Conservation (phyloP, 208 protist genomes). For the Trichomonas gallinae region DNA sequence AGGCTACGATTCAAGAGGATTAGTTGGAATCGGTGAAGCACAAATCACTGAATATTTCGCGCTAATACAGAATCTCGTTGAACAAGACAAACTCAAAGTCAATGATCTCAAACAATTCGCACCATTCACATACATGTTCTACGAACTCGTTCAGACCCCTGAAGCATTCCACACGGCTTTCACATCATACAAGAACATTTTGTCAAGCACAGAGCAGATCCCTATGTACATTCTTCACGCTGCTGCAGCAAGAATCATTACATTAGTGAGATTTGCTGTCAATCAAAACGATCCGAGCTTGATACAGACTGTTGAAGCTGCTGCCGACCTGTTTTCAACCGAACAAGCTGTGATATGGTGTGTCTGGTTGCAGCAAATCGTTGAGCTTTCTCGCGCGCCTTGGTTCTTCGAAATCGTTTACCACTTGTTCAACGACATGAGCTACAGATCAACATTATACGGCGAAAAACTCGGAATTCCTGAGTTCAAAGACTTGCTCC, state of each 20-base stretch:
- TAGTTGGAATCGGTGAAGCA: not conserved
- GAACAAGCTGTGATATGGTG: not conserved
- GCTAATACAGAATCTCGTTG: not conserved
- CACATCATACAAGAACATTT: not conserved
- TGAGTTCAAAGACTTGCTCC: not conserved
- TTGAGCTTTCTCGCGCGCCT: not conserved
- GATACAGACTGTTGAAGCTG: not conserved
- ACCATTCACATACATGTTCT: not conserved
- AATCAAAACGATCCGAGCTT: not conserved
- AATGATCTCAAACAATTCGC: not conserved
- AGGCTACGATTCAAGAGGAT: not conserved
- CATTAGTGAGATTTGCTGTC: not conserved
- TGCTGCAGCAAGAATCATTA: not conserved
- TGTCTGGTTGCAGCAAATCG: not conserved
- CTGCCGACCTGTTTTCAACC: not conserved
- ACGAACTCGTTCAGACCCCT: not conserved
- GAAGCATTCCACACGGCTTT: not conserved
- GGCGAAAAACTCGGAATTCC: not conserved
- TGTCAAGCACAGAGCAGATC: not conserved
- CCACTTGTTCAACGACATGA: not conserved
- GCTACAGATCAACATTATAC: not conserved
- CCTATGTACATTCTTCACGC: not conserved
- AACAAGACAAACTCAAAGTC: not conserved
- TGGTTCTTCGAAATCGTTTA: not conserved
- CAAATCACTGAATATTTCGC: not conserved